A percentile compares a stretch with the other conserved stretches of the same genome.
phyloP scores from a whole-genome alignment of 225 moss, liverwort and hornwort species.

The Anthoceros angustus region DNA sequence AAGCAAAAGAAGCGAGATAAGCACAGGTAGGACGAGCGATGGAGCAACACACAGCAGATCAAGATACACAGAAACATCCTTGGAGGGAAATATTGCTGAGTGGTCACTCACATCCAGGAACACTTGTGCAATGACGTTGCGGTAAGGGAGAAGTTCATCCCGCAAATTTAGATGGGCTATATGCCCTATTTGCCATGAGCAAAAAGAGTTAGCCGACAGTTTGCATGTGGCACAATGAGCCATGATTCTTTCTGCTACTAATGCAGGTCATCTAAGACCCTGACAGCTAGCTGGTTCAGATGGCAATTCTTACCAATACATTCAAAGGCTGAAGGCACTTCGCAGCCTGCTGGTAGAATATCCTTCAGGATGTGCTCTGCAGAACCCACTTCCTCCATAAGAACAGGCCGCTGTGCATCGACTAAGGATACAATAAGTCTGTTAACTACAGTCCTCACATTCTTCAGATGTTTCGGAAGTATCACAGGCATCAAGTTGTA shows the following conservation, averaged over 20 bases:
- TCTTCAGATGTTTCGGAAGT: neutral
- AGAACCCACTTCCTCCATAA: conserved; percentile 17
- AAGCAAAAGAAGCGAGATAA: conserved; percentile 6
- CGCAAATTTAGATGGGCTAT: conserved; percentile 95
- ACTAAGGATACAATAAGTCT: neutral
- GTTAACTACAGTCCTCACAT: neutral
- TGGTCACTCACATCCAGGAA: conserved; percentile 75
- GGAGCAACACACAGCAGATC: neutral
- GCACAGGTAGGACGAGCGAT: no score
- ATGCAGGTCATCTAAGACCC: neutral
- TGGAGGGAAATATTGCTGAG: conserved; percentile 4
- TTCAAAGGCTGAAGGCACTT: conserved; percentile 93
- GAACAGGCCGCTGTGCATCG: conserved; percentile 9
- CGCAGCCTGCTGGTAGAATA: conserved; percentile 65
- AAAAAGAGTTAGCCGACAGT: conserved; percentile 7
- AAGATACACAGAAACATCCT: conserved; percentile 2
- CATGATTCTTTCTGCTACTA: neutral
- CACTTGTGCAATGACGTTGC: conserved; percentile 69
- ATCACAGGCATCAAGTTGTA: neutral
- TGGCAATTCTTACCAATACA: conserved; percentile 53
- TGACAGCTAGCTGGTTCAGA: conserved; percentile 1
- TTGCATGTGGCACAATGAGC: neutral
- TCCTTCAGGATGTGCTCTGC: conserved; percentile 89
- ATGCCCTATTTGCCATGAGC: conserved; percentile 42
- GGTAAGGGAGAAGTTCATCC: conserved; percentile 62